Percentiles rank a stretch among this genome's conserved stretches.
These are phyloP conservation scores for Rhododendron henanense DNA, from an alignment of 148 eudicot species.

Conservation along the genomic window DNA sequence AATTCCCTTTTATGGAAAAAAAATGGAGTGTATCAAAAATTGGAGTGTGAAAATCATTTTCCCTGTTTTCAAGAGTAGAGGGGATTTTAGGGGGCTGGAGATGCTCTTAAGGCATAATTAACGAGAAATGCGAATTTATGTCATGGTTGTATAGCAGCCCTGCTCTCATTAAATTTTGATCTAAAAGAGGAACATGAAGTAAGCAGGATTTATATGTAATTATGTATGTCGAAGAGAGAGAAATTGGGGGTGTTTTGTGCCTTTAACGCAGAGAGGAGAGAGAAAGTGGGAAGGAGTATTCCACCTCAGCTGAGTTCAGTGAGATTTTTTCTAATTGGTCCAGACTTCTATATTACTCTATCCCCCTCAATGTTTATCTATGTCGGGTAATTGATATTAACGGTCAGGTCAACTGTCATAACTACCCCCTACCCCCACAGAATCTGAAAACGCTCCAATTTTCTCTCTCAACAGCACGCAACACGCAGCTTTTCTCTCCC, in stretches of 20 bases:
- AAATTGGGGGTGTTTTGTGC: background rate
- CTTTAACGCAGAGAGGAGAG: constrained; percentile 3
- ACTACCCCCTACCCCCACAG: constrained; percentile 43
- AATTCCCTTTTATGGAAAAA: background rate
- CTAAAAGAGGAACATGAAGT: background rate
- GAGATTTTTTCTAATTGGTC: constrained; percentile 31
- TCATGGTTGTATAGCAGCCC: background rate
- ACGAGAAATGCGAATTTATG: background rate
- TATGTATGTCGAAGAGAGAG: background rate
- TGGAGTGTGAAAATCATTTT: too few species aligned
- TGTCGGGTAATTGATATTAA: constrained; percentile 21
- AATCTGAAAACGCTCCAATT: constrained; percentile 42
- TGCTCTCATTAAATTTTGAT: constrained; percentile 5
- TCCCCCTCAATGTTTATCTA: constrained; percentile 9
- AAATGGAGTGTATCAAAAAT: too few species aligned
- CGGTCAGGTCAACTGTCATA: constrained; percentile 57
- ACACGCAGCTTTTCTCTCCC: constrained; percentile 13
- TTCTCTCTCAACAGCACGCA: constrained; percentile 30
- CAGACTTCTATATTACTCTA: constrained; percentile 23
- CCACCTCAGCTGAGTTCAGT: constrained; percentile 36
- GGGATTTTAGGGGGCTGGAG: too few species aligned
- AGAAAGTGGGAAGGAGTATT: constrained; percentile 16
- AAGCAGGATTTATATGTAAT: background rate
- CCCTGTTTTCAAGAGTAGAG: too few species aligned
- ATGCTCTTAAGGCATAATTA: too few species aligned